A percentile compares a stretch with the other conserved stretches of the same genome.
Conservation (phyloP, 495 filamentous ascomycete species). For the Aspergillus sclerotiicarbonarius region DNA sequence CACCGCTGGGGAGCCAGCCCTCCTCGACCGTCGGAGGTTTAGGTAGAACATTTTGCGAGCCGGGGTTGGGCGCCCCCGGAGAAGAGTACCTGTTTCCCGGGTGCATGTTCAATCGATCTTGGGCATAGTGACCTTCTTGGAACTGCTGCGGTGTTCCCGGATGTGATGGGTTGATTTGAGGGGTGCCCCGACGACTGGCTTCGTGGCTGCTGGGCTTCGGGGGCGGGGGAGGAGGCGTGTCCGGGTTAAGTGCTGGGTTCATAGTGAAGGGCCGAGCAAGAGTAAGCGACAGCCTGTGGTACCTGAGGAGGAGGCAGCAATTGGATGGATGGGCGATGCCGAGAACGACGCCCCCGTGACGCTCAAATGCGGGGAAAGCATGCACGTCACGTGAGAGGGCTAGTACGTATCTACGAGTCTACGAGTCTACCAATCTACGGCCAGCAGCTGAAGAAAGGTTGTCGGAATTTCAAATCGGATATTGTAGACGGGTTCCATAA, state of each 20-base stretch:
- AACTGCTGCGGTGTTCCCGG: constrained; percentile 32
- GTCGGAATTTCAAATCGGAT: not conserved
- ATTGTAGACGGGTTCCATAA: not conserved
- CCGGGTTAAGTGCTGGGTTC: constrained; percentile 38
- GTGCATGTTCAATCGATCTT: constrained; percentile 19
- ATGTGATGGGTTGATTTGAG: constrained; percentile 35
- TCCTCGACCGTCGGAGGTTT: constrained; percentile 42
- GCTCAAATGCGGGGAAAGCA: constrained; percentile 3
- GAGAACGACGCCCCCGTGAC: not conserved
- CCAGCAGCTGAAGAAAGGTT: no score
- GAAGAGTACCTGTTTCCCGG: constrained; percentile 19
- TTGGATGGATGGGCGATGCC: not conserved
- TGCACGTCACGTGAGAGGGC: not conserved
- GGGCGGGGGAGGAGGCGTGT: constrained; percentile 66
- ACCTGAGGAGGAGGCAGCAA: not conserved
- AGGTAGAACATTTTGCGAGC: constrained; percentile 21
- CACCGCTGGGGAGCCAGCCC: constrained; percentile 65
- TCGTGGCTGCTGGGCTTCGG: constrained; percentile 72
- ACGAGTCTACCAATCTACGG: no score
- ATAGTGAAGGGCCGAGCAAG: constrained; percentile 14
- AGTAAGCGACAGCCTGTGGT: not conserved
- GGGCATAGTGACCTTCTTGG: constrained; percentile 24
- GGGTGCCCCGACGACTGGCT: constrained; percentile 64
- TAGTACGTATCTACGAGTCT: no score
- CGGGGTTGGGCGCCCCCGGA: constrained; percentile 14